Evolutionary conservation across 768 basidiomycete genomes (phyloP).

Genomic region (Tulasnella calospora): DNA sequence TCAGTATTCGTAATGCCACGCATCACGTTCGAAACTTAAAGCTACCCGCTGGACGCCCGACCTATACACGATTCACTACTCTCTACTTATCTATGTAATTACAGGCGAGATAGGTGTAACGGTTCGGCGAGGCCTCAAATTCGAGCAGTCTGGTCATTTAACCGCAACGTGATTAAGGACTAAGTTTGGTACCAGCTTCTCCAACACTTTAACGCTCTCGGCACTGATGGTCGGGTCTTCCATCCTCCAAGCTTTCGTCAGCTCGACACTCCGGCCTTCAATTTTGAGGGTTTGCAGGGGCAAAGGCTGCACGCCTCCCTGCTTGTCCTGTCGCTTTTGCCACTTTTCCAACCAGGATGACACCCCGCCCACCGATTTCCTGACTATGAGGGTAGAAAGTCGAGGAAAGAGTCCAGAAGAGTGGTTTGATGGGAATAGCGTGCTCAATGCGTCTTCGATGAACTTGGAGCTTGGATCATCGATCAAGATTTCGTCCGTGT

Average conservation of each 20-base stretch:
- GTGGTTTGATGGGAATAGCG: not conserved
- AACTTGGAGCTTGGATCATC: not conserved
- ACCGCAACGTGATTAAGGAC: not conserved
- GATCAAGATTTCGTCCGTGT: not conserved
- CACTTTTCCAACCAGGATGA: not conserved
- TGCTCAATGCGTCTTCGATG: not conserved
- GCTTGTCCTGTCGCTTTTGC: not conserved
- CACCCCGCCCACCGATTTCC: too few species aligned
- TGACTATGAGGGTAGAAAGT: not conserved
- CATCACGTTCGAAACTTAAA: too few species aligned
- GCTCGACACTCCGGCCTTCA: not conserved
- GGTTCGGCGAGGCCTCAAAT: too few species aligned
- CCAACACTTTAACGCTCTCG: not conserved
- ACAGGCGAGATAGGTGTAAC: too few species aligned
- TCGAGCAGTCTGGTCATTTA: not conserved
- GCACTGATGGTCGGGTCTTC: too few species aligned
- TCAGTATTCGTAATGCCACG: too few species aligned
- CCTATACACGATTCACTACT: too few species aligned
- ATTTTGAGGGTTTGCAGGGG: not conserved
- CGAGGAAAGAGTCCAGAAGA: not conserved
- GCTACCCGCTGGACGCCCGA: too few species aligned
- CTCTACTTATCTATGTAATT: too few species aligned
- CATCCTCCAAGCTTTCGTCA: too few species aligned
- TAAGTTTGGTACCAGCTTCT: not conserved
- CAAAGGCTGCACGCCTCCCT: not conserved